Base-by-base conservation (phyloP, 1,139 yeast species). In the Magnusiomyces suaveolens region DNA sequence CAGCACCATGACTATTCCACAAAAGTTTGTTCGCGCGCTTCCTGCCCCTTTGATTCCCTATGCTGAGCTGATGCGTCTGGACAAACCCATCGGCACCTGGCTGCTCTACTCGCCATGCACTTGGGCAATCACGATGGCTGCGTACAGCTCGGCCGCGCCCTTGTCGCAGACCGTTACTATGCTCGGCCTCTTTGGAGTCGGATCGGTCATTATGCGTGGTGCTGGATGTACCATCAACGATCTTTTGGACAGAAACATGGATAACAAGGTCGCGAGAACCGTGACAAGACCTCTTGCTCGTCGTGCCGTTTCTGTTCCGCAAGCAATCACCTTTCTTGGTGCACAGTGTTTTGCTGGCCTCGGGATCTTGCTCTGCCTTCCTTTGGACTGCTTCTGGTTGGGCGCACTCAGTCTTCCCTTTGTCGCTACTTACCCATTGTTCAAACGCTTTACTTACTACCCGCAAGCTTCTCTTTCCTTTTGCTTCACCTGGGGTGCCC, bases 191-290 rank as follows among this genome's bases (percentile, higher is more conserved):
- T 92, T 90, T 65, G 82, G 92, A 0, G 73, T 83, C 2, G 99
- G 99, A 14, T 81, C 97, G 0, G 66, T 90, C 44, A 76, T 90
- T 18, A 92, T 94, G 96, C 79, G 99, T 69, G 97, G 97, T 43
- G 97, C 97, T 1, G 99, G 98, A 0, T 94, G 99, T 67, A 90
- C 96, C 0, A 84, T 94, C 56, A 94, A 94, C 65, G 99, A 94
- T 68, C 74, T 90, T 53, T 74, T 84, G 66, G 99, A 94, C 66
- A 75, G 90, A 56, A 76, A 90, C 58, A 74, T 90, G 54, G 99
- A 94, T 64, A 77, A 78, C 59, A 80, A 88, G 66, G 98, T 94
- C 1, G 84, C 85, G 10, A 78, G 99, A 61, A 90, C 98, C 0
- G 78, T 83, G 55, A 88, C 83, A 64, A 75, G 99, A 62, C 99